phyloP scores from a whole-genome alignment of 2,329 filamentous ascomycete species.

The Cladosporium oxysporum region DNA sequence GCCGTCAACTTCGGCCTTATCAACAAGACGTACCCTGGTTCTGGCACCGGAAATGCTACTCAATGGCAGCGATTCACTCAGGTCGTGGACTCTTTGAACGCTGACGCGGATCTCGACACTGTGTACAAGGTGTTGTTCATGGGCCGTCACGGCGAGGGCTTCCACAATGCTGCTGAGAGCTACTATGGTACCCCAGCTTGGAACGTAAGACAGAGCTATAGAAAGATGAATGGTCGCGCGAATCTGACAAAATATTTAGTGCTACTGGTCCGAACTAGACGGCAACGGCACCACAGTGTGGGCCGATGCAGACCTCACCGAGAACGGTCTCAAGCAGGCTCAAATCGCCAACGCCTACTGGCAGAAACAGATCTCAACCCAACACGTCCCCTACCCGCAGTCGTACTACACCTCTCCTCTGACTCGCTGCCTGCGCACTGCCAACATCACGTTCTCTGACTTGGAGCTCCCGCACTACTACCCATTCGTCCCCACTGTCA shows the following conservation, averaged over 20 bases:
- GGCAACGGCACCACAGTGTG: slow-evolving; percentile 66
- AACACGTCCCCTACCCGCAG: slow-evolving; percentile 62
- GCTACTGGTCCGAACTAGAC: slow-evolving; percentile 64
- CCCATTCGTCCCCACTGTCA: slow-evolving; percentile 61
- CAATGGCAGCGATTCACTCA: slow-evolving; percentile 67
- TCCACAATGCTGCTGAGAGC: slow-evolving; percentile 63
- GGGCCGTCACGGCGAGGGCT: slow-evolving; percentile 69
- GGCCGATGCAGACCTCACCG: slow-evolving; percentile 64
- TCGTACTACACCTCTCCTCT: slow-evolving; percentile 68
- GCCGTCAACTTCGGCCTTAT: slow-evolving; percentile 66
- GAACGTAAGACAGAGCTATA: slow-evolving; percentile 56
- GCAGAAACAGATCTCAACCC: slow-evolving; percentile 53
- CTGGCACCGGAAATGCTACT: slow-evolving; percentile 48
- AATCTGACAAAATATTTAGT: slow-evolving; percentile 32
- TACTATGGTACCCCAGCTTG: slow-evolving; percentile 69
- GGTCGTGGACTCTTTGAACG: slow-evolving; percentile 61
- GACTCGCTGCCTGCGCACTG: slow-evolving; percentile 63
- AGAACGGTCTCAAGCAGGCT: slow-evolving; percentile 59
- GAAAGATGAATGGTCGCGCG: not conserved
- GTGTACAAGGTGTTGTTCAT: slow-evolving; percentile 72
- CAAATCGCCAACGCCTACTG: slow-evolving; percentile 62
- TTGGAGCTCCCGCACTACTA: slow-evolving; percentile 54
- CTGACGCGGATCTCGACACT: slow-evolving; percentile 47
- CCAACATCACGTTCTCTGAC: slow-evolving; percentile 61
- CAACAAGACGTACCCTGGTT: slow-evolving; percentile 62